Conservation (phyloP, 139 green algal species). For the Chlamydomonas asymmetrica region DNA sequence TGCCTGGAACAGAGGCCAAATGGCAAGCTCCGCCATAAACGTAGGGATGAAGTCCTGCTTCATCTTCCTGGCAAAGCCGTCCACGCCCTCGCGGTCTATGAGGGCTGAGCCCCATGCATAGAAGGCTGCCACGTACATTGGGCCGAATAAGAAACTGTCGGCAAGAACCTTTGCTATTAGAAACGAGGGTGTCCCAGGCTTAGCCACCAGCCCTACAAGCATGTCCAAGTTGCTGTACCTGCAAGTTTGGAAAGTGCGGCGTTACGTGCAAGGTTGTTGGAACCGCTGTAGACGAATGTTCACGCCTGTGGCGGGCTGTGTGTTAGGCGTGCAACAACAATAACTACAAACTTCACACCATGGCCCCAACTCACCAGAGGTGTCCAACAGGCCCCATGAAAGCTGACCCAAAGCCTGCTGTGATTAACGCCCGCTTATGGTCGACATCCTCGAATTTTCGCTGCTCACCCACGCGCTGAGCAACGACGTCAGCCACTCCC, state of each 20-base stretch:
- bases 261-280: too few relatives aligned
- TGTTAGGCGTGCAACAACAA: too few relatives aligned
- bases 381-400: conserved; percentile 48
- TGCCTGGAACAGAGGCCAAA: conserved; percentile 50
- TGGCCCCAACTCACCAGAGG: too few relatives aligned
- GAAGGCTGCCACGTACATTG: conserved; percentile 46
- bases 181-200: not conserved
- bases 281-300: too few relatives aligned
- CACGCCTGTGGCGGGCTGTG: too few relatives aligned
- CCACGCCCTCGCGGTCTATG: conserved; percentile 32
- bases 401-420: conserved; percentile 31
- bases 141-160: conserved; percentile 45
- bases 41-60: conserved; percentile 49
- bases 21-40: conserved; percentile 37
- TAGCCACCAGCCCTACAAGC: not conserved
- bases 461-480: conserved; percentile 28
- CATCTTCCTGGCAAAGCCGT: conserved; percentile 41
- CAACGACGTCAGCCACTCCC: conserved; percentile 38
- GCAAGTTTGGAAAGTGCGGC: conserved; percentile 40
- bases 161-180: conserved; percentile 11
- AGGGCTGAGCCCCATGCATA: conserved; percentile 41
- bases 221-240: conserved; percentile 47
- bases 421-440: conserved; percentile 10
- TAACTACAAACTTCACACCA: too few relatives aligned
- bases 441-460: conserved; percentile 2